Evolutionary conservation across 768 basidiomycete species (phyloP), one percentile per base, ranked within the genome.

Genomic region (Lentinula boryana): DNA sequence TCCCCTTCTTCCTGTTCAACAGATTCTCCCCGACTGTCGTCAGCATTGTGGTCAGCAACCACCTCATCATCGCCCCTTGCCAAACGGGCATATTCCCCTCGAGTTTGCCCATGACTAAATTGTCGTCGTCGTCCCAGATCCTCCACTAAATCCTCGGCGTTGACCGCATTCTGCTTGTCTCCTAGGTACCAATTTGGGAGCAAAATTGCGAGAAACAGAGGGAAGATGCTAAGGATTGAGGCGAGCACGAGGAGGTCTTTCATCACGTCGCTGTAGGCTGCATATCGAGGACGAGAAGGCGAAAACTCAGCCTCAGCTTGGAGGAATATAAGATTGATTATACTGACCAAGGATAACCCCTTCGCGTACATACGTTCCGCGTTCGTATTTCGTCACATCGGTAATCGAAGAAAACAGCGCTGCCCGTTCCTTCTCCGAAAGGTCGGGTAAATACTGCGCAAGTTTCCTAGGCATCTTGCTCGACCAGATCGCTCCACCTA

Each of bases 111-210:
- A 23, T 3, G 18, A 46, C 41, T 43, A 13, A n/a, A 15, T 12
- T 5, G 21, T 46, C 21, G n/a, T 5, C n/a, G 21, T 46, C 21
- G n/a, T 5, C 21, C 44, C 44, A 23, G 21, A 46, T 18, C 44
- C 3, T 46, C 18, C 8, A 46, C 44, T 12, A 4, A 23, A 21
- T 52, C 64, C 32, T 53, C 61, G 13, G 60, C 57, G 13, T 90
- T 87, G 15, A 87, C 80, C 0, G 88, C 86, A 68, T 90, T 91
- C 71, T 91, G 89, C 44, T 73, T 75, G 65, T 88, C 83, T 15
- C 85, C 84, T 55, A 93, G 83, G 62, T 82, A 78, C 78, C 84
- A 86, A 66, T 89, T 75, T 13, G 83, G 82, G 76, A 88, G 85
- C 58, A 83, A 72, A 64, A 88, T 71, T 2, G 87, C 71, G 61